Base-by-base conservation (phyloP, 495 filamentous ascomycete genomes). In the Penicillium maclennaniae region DNA sequence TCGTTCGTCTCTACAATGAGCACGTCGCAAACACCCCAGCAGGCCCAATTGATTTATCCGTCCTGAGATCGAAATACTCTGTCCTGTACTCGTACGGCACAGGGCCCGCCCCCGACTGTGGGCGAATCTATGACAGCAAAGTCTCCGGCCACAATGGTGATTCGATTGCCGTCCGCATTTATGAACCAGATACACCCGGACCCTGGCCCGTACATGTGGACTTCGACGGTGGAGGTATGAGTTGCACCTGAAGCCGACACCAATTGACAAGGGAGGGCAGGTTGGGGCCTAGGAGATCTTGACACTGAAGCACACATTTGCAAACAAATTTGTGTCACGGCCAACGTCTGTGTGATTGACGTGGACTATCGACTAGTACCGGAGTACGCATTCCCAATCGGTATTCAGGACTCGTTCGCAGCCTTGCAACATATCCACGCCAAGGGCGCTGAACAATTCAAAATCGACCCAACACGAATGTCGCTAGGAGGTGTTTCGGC, bases 361-460 rank as follows among this genome's bases (percentile, higher is more conserved):
- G 71, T 81, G n/a, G 69, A 70, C 28, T 81, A 81, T 53, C 73
- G 77, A n/a, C 70, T 73, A 5, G 74, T 72, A 6, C 76, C 78
- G 19, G 77, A 80, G 56, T 48, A 62, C 16, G 56, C 68, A 15
- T 80, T 73, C 58, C 75, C 73, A 4, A 78, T 75, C 50, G 68
- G 70, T 45, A 63, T 78, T 20, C 62, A 76, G 47, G 77, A 79
- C 43, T 75, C 68, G 5, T 79, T 73, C 65, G 70, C 72, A 0
- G 72, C 71, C 0, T 40, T 79, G 12, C 51, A 70, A 40, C 69
- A 46, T 12, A 58, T 48, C 41, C 27, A 45, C 27, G 7, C 34
- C 10, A 49, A 69, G 50, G 66, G 59, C n/a, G 56, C 66, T 42
- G 51, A 67, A 15, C 62, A 68, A 16, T 71, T 81, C 59, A 72